These are phyloP conservation scores for Neurospora sp. DNA, from an alignment of 495 filamentous ascomycete genomes.

Conservation along the genomic window DNA sequence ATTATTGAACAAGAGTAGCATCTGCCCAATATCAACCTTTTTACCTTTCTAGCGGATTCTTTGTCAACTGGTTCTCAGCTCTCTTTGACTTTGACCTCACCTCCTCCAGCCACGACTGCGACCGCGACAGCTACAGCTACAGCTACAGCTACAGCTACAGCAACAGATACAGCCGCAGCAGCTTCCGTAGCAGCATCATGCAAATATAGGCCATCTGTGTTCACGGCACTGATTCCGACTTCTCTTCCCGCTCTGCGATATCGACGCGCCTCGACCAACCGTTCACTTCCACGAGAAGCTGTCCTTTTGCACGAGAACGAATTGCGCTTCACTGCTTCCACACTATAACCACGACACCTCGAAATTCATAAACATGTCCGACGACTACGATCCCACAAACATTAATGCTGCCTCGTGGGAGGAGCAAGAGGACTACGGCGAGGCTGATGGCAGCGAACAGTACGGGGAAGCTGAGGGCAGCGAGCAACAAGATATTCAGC, in stretches of 20 bases:
- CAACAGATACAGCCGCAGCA: neutral
- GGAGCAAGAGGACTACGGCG: conserved; percentile 45
- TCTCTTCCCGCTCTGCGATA: neutral
- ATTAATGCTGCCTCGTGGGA: conserved; percentile 28
- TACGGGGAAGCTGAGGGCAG: conserved; percentile 23
- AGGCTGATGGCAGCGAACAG: conserved; percentile 31
- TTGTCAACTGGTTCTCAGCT: neutral
- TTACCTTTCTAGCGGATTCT: neutral
- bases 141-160: neutral
- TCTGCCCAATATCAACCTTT: neutral
- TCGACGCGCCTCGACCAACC: neutral
- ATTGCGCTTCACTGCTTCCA: neutral
- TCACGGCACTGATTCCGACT: neutral
- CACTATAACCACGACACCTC: neutral
- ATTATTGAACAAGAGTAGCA: neutral
- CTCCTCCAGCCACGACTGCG: neutral
- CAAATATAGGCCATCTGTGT: neutral
- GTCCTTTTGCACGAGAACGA: neutral
- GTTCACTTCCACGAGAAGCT: neutral
- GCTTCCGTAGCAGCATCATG: neutral
- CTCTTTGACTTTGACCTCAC: neutral
- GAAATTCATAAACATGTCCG: conserved; percentile 23
- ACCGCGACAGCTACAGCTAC: neutral
- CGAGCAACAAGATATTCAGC: conserved; percentile 41
- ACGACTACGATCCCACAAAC: conserved; percentile 25